These are phyloP conservation scores for Diaporthe destruens DNA, from an alignment of 2,329 filamentous ascomycete genomes.

Conservation along the genomic window DNA sequence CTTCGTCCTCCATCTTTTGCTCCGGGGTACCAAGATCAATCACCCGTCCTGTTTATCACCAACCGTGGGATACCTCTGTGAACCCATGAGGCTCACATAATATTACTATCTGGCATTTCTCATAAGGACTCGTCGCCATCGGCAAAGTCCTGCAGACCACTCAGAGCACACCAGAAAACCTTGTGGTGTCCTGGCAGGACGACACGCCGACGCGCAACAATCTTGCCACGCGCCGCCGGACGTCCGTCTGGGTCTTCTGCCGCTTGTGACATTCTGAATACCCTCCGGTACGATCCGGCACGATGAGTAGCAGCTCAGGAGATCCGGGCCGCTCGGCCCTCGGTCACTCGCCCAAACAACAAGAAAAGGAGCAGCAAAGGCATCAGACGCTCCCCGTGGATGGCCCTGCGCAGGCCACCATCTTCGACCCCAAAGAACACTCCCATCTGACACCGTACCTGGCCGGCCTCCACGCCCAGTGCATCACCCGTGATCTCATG, in stretches of 20 bases:
- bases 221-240: background rate
- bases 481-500: slow-evolving; percentile 69
- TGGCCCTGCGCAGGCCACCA: slow-evolving; percentile 45
- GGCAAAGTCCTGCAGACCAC: background rate
- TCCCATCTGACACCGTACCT: slow-evolving; percentile 67
- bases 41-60: background rate
- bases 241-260: background rate
- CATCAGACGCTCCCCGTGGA: slow-evolving; percentile 7
- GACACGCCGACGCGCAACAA: slow-evolving; percentile 5
- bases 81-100: background rate
- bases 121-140: background rate
- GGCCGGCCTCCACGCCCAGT: slow-evolving; percentile 68
- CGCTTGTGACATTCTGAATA: background rate
- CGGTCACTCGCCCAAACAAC: too few species aligned
- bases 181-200: background rate
- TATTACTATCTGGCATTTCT: background rate
- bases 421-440: slow-evolving; percentile 61
- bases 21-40: background rate
- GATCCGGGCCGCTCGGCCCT: background rate
- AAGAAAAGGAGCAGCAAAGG: background rate
- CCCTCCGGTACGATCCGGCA: background rate
- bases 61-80: background rate
- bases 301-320: background rate
- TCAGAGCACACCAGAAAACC: too few species aligned
- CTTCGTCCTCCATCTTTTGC: background rate